Percentiles rank a stretch among this genome's conserved stretches.
Evolutionary conservation across 441 rosid genomes (phyloP).

Genomic region (Populus hybrid): DNA sequence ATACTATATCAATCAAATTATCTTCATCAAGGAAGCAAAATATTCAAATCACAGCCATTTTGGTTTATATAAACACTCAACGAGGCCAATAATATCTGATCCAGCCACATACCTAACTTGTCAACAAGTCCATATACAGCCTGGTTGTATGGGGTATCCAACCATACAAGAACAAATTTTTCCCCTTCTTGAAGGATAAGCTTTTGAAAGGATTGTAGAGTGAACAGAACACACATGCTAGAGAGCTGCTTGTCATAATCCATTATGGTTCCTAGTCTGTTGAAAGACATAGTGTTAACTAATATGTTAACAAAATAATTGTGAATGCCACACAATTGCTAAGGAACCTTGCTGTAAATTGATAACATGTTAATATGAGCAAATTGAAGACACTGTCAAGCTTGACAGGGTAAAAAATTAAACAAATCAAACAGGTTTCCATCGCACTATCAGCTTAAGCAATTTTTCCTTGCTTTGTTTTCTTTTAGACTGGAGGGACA

Average conservation of each 20-base stretch:
- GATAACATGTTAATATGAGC: not conserved
- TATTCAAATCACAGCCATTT: not conserved
- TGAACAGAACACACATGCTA: slow-evolving; percentile 79
- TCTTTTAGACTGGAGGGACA: slow-evolving; percentile 2
- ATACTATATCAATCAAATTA: slow-evolving; percentile 1
- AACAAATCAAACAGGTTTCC: not conserved
- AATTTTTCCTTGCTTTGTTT: not conserved
- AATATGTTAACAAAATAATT: not conserved
- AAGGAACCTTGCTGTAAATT: not conserved
- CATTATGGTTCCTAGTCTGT: slow-evolving; percentile 52
- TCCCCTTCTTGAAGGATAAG: slow-evolving; percentile 97
- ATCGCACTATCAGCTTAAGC: not conserved
- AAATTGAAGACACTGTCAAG: slow-evolving; percentile 1
- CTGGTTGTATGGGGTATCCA: slow-evolving; percentile 94
- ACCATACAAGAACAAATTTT: slow-evolving; percentile 88
- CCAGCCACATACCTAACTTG: slow-evolving; percentile 63
- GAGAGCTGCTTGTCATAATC: slow-evolving; percentile 70
- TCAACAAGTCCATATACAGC: slow-evolving; percentile 95
- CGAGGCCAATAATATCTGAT: slow-evolving; percentile 12
- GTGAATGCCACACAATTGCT: not conserved
- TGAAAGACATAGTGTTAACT: slow-evolving; percentile 17
- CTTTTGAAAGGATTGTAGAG: slow-evolving; percentile 80
- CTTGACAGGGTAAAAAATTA: not conserved
- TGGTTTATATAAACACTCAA: not conserved
- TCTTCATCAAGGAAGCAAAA: not conserved